Evolutionary conservation across 2,329 filamentous ascomycete genomes (phyloP).

Genomic region (Penicillium frequentans): DNA sequence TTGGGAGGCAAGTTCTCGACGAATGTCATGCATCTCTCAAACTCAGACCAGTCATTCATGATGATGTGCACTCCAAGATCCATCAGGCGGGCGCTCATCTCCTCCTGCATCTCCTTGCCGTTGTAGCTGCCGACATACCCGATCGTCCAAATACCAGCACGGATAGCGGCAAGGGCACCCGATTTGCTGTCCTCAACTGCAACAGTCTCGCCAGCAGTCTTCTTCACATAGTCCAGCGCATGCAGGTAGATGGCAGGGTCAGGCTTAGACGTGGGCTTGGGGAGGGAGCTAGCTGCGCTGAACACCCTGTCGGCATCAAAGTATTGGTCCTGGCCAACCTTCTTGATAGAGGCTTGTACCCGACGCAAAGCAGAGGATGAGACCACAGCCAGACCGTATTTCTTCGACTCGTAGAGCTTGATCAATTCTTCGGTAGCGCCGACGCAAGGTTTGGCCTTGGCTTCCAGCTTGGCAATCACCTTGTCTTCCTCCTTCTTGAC

Average conservation of each 20-base stretch:
- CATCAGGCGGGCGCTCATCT: constrained; percentile 63
- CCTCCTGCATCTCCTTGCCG: constrained; percentile 57
- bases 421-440: constrained; percentile 69
- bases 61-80: constrained; percentile 64
- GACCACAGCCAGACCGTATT: constrained; percentile 77
- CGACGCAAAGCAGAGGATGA: constrained; percentile 76
- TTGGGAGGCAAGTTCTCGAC: constrained; percentile 34
- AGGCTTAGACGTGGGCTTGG: constrained; percentile 82
- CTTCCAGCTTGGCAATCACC: constrained; percentile 77
- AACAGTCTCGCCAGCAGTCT: constrained; percentile 69
- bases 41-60: constrained; percentile 54
- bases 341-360: constrained; percentile 74
- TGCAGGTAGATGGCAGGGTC: constrained; percentile 85
- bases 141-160: constrained; percentile 77
- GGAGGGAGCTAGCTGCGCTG: constrained; percentile 76
- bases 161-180: constrained; percentile 73
- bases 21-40: constrained; percentile 42
- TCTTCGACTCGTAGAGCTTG: constrained; percentile 59
- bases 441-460: constrained; percentile 65
- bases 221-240: constrained; percentile 71
- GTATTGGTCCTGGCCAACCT: constrained; percentile 76
- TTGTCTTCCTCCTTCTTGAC: constrained; percentile 76
- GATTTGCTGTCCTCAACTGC: constrained; percentile 89
- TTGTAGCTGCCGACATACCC: constrained; percentile 82
- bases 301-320: constrained; percentile 75